Base-by-base conservation (phyloP, 2,329 filamentous ascomycete genomes). In the Aspergillus sp. region DNA sequence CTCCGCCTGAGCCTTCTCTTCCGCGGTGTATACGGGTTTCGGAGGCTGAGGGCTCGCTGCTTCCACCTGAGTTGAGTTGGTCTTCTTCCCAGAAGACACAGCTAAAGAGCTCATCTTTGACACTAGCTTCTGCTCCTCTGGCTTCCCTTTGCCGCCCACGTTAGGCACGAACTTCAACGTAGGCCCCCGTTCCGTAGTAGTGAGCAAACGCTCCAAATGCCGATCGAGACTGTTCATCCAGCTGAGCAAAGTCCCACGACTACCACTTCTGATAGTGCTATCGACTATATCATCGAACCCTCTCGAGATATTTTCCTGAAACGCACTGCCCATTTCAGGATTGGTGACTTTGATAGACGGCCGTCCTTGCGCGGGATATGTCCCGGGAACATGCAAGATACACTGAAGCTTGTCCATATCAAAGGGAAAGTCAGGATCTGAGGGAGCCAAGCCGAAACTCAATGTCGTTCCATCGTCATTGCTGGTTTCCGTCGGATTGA, bases 391-490 rank as follows among this genome's bases (percentile, higher is more conserved):
- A 54, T 80, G 82, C 39, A 95, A 77, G 47, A 86, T 81, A 71
- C 90, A 93, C 42, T 90, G 82, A 32, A 95, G 79, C 38, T 83
- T 80, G 25, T 86, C 83, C 70, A 94, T 80, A 62, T 92, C 89
- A 73, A 91, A 94, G 0, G 91, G 89, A 68, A 95, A 94, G 70
- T 95, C 91, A 0, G 91, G 91, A 71, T 95, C 91, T 5, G 90
- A 92, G 5, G 91, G 91, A 11, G 77, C 78, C 62, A 95, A 77
- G 54, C 81, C 85, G 74, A 94, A 90, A 8, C 80, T 76, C 41
- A 93, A 75, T 15, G 84, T 81, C 0, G 84, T 86, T 3, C 80
- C 81, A 52, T 84, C 82, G 61, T 83, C 69, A 62, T 76, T 73
- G 32, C 75, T 71, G 48, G 71, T 73, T 64, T 84, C 81, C 51